Evolutionary conservation across 176 grass and related monocot species (phyloP), one percentile per base, ranked within the genome.

Genomic region (Oryza nivara): DNA sequence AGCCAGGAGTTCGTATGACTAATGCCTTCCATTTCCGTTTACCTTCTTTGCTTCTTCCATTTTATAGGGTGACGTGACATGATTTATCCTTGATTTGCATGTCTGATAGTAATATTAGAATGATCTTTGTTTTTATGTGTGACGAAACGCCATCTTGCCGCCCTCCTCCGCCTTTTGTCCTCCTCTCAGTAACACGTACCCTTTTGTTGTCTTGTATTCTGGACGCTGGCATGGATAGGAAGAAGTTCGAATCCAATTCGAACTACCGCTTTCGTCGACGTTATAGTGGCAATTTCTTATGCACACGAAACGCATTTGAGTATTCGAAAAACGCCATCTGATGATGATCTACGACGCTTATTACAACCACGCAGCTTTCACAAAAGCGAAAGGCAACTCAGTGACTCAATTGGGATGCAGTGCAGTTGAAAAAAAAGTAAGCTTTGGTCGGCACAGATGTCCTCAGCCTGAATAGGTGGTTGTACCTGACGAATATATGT

Each of bases 201-300:
- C 74, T n/a, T 14, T 68, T 86, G 84, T 83, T 61, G n/a, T 5
- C 71, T 80, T 65, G 68, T 80, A 16, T 56, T 23, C 35, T 13
- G 30, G 75, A 61, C 11, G 11, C 13, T 69, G 43, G 63, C 64
- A 60, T 60, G 7, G 4, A 17, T 74, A 6, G 1, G 26, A 26
- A 26, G 11, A 68, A 67, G 47, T 34, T 35, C 11, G 60, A 67
- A 79, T 74, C 60, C 44, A 41, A 40, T 49, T 49, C 20, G 61
- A 86, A 86, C 75, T 83, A 26, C 88, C 73, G 60, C 61, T 87
- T 79, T 80, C 65, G 48, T 56, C 44, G 73, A 60, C 58, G 65
- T 22, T 81, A 48, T 47, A 22, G 68, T 68, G 25, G 7, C n/a
- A 41, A 32, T 63, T 28, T 16, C 48, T 61, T 83, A 87, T 80